Base-by-base conservation (phyloP, 1,284 basidiomycete genomes). In the Moesziomyces antarcticus region DNA sequence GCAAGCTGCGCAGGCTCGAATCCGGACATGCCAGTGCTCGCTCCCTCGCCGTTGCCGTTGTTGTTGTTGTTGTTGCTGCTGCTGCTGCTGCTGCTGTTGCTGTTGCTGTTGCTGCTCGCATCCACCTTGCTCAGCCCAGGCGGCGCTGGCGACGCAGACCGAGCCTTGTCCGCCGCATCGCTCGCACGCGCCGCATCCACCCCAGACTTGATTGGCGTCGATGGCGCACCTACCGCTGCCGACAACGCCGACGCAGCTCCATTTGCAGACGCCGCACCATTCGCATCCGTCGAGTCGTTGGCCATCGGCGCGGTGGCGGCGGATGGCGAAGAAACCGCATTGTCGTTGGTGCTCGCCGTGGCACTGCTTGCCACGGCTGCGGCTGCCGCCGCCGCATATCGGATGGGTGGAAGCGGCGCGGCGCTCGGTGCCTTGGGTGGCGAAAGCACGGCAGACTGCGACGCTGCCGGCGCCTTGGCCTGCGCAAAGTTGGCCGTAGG, bases 311-410 rank as follows among this genome's bases (percentile, higher is more conserved):
- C 64, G 13, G 64, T 65, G 1, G 60, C 47, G 14, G 73, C 60
- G 27, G 71, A 57, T 35, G 74, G 62, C 21, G 59, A 65, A 18
- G 69, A 56, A 3, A 65, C 50, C n/a, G 50, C 18, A 16, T 62
- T 16, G 24, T 55, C 53, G 4, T 68, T 50, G 20, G 62, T 58
- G 3, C 61, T 56, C 14, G 73, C 73, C 50, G 61, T 64, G 1
- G 70, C 64, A n/a, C 56, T 64, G 2, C 48, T 49, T 24, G 75
- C 70, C 0, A 81, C 75, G 0, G 92, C 93, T 0, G 93, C 93
- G 1, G 93, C 94, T 2, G 94, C 94, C 0, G 93, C 94, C 9
- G 93, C 90, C 35, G 95, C 92, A 81, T 97, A 97, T 51, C 92
- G 89, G 81, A 96, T 93, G 1, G 88, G 87, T 25, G 93, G 91